A percentile compares a stretch with the other conserved stretches of the same genome.
Evolutionary conservation across 768 basidiomycete species (phyloP).

Genomic region (Xerocomus spinulosus): DNA sequence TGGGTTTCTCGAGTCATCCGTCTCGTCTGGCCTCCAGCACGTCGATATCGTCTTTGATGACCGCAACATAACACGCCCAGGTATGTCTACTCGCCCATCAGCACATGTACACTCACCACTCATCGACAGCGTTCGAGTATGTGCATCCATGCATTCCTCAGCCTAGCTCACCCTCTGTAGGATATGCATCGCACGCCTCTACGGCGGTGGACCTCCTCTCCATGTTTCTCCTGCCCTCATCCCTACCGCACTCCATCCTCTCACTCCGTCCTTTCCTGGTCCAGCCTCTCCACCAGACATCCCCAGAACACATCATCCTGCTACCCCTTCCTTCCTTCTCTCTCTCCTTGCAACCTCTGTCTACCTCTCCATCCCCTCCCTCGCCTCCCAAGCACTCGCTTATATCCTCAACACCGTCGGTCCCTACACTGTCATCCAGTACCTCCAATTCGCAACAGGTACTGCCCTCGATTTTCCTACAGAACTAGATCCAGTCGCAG

Average conservation of each 20-base stretch:
- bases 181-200: conserved; percentile 80
- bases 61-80: conserved; percentile 82
- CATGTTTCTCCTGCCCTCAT: conserved; percentile 60
- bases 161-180: conserved; percentile 36
- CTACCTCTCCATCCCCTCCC: conserved; percentile 76
- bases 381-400: conserved; percentile 72
- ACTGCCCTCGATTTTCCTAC: conserved; percentile 46
- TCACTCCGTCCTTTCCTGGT: conserved; percentile 61
- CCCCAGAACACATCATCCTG: conserved; percentile 62
- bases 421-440: conserved; percentile 69
- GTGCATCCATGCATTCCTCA: conserved; percentile 27
- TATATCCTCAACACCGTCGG: conserved; percentile 70
- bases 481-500: conserved; percentile 50
- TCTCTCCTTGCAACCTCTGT: conserved; percentile 84
- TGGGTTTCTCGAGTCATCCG: conserved; percentile 63
- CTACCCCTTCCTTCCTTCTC: conserved; percentile 74
- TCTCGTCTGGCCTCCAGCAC: conserved; percentile 37
- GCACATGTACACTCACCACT: neutral
- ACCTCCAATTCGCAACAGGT: conserved; percentile 81
- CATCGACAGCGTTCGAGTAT: conserved; percentile 76
- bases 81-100: conserved; percentile 38
- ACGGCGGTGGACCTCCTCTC: conserved; percentile 79
- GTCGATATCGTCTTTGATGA: conserved; percentile 77
- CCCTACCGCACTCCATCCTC: conserved; percentile 62
- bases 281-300: conserved; percentile 21